Evolutionary conservation across 2,329 filamentous ascomycete species (phyloP), one percentile per base, ranked within the genome.

Genomic region (Lachnellula willkommii): DNA sequence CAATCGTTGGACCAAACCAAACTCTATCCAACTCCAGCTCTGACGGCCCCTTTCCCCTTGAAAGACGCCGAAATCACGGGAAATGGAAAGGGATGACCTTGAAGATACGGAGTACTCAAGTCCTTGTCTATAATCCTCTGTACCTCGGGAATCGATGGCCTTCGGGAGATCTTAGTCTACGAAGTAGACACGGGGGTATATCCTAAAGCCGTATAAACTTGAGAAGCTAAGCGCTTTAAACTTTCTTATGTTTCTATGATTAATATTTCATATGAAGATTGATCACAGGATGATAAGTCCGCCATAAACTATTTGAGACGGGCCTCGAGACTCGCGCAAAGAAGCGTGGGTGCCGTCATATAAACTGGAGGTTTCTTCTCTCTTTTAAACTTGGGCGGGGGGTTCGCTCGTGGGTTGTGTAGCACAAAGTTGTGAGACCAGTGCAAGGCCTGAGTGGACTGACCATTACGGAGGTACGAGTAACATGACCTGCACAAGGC

Each of bases 161-260:
- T 12, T 4, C 28, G 39, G n/a, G 20, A 45, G 6, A 22, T 45
- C 42, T 20, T 5, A 45, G 20, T 20, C 42, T 14, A 20, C 20
- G 20, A 20, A 20, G 20, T 20, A 12, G 51, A 39, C 22, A 43
- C 57, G 57, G 57, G 52, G 53, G 20, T 52, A 42, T 56, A 26
- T 54, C 57, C 57, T 17, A 59, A 59, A 59, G 28, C 20, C 37
- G 54, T 36, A 52, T 48, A 58, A 49, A 15, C 5, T 11, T 14
- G 22, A 5, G 8, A 20, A 24, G 12, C 20, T 20, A 24, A 14
- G 14, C 7, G 17, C 11, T 15, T 45, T 26, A 9, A 20, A 20
- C 42, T 22, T 45, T 24, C 22, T 26, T 45, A 14, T 12, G 42
- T 45, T 45, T 45, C 42, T 45, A 45, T 45, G 42, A 45, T 26